These are phyloP conservation scores for Rhexocercosporidium sp. DNA, from an alignment of 2,329 filamentous ascomycete genomes.

Conservation along the genomic window DNA sequence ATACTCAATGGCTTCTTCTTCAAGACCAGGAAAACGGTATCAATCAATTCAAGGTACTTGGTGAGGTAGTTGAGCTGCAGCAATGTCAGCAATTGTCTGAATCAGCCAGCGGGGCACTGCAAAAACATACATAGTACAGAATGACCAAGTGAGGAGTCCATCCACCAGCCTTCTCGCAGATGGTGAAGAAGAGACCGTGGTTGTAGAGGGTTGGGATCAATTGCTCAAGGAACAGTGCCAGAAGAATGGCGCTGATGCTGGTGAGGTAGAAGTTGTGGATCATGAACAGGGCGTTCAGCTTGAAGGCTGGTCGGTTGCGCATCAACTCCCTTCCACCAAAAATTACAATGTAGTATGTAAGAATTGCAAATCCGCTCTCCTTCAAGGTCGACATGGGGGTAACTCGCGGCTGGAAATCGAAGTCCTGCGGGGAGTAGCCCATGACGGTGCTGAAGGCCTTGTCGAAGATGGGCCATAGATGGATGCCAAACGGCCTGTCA, in stretches of 20 bases:
- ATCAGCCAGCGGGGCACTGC: not conserved
- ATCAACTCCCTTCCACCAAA: conserved; percentile 92
- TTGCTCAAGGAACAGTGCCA: conserved; percentile 90
- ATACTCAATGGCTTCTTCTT: conserved; percentile 98
- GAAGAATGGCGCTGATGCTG: conserved; percentile 76
- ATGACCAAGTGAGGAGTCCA: conserved; percentile 95
- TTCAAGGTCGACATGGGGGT: conserved; percentile 91
- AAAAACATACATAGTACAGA: conserved; percentile 88
- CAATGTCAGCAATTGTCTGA: conserved; percentile 45
- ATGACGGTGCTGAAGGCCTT: conserved; percentile 77
- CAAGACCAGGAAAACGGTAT: conserved; percentile 95
- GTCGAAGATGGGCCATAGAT: conserved; percentile 94
- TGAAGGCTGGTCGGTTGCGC: conserved; percentile 83
- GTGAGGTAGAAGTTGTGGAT: conserved; percentile 97
- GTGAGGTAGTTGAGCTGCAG: conserved; percentile 92
- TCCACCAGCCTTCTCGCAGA: conserved; percentile 81
- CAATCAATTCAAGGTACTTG: conserved; percentile 94
- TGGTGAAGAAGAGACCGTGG: conserved; percentile 85
- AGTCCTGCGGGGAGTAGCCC: conserved; percentile 86
- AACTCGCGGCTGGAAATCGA: conserved; percentile 78
- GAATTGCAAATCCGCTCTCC: conserved; percentile 78
- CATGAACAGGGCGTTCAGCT: conserved; percentile 89
- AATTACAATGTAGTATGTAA: conserved; percentile 91
- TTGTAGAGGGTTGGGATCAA: conserved; percentile 81
- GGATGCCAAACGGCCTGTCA: conserved; percentile 89